These are phyloP conservation scores for Paraconiothyrium brasiliense DNA, from an alignment of 2,329 filamentous ascomycete species.

Conservation along the genomic window DNA sequence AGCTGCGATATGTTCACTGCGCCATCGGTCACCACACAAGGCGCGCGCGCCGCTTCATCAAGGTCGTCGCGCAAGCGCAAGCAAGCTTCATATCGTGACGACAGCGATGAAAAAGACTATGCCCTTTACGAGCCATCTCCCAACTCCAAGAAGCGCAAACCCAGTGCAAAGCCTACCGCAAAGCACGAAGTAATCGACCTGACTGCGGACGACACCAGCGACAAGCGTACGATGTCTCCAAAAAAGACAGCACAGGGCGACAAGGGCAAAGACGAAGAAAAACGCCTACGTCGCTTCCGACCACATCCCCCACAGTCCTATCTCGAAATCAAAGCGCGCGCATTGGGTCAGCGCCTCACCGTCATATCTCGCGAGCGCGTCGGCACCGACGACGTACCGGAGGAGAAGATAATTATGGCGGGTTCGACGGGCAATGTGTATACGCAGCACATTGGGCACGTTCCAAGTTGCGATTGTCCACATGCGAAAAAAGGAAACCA, in stretches of 20 bases:
- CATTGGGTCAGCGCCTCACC: constrained; percentile 64
- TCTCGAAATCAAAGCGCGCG: constrained; percentile 58
- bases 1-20: not conserved
- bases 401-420: constrained; percentile 66
- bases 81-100: constrained; percentile 20
- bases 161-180: not conserved
- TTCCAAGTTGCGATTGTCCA: constrained; percentile 65
- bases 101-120: constrained; percentile 14
- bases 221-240: constrained; percentile 24
- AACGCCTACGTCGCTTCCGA: constrained; percentile 43
- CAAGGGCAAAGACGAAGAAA: constrained; percentile 36
- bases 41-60: not conserved
- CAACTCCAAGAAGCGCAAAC: constrained; percentile 10
- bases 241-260: constrained; percentile 32
- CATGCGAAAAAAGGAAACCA: constrained; percentile 65
- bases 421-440: constrained; percentile 72
- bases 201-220: constrained; percentile 3
- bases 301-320: constrained; percentile 57
- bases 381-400: constrained; percentile 55
- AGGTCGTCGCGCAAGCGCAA: constrained; percentile 34
- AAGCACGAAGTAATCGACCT: constrained; percentile 6
- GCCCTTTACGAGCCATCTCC: not conserved
- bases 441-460: constrained; percentile 61
- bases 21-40: not conserved
- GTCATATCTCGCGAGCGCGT: constrained; percentile 61